A percentile compares a stretch with the other conserved stretches of the same genome.
These are phyloP conservation scores for Chlorella sp. DNA, from an alignment of 139 green algal species.

Conservation along the genomic window DNA sequence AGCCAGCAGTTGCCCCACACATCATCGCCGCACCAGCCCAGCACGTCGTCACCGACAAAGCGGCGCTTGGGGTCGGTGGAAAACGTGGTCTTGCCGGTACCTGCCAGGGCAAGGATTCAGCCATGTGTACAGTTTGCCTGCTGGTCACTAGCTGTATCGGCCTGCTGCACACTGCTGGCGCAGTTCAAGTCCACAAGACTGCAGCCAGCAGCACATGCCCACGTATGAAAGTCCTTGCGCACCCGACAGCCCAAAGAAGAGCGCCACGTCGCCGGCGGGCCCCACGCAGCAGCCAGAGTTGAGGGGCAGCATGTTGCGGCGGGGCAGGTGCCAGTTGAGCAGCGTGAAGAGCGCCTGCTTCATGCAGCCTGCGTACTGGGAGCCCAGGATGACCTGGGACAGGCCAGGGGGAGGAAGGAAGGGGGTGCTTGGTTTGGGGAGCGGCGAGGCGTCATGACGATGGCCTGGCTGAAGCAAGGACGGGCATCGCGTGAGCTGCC, in stretches of 20 bases:
- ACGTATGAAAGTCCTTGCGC: background rate
- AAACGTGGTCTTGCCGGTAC: slow-evolving; percentile 88
- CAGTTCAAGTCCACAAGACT: too few species aligned
- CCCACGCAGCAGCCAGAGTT: slow-evolving; percentile 93
- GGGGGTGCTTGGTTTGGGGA: too few species aligned
- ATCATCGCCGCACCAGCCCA: slow-evolving; percentile 71
- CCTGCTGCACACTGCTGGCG: too few species aligned
- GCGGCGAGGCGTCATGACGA: too few species aligned
- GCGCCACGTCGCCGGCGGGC: slow-evolving; percentile 67
- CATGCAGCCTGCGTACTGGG: slow-evolving; percentile 82
- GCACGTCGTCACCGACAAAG: slow-evolving; percentile 96
- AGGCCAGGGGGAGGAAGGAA: too few species aligned
- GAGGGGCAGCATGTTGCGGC: slow-evolving; percentile 85
- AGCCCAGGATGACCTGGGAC: slow-evolving; percentile 86
- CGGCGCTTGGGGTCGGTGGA: slow-evolving; percentile 78
- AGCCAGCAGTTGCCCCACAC: too few species aligned
- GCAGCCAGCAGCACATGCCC: too few species aligned
- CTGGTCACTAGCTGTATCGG: too few species aligned
- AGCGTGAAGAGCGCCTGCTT: slow-evolving; percentile 56
- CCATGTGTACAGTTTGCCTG: too few species aligned
- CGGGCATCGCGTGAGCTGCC: too few species aligned
- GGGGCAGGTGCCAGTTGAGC: slow-evolving; percentile 95
- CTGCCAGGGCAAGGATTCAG: slow-evolving; percentile 36
- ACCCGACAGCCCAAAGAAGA: slow-evolving; percentile 91
- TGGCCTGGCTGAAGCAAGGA: too few species aligned